phyloP scores from a whole-genome alignment of 2,329 filamentous ascomycete species.

The Fusarium penzigii region DNA sequence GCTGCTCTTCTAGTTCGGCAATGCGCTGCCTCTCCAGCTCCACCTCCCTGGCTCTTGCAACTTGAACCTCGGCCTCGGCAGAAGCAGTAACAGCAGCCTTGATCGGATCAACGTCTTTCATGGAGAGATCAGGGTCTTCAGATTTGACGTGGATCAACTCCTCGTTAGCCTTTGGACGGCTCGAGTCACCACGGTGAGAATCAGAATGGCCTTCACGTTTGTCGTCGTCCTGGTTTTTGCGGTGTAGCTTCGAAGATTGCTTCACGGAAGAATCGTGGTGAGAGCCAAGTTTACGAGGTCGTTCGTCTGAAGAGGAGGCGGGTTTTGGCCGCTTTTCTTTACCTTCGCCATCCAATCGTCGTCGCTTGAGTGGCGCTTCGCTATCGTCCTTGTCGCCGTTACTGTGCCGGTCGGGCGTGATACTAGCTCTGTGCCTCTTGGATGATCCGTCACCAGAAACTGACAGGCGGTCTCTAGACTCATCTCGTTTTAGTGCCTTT shows the following conservation, averaged over 20 bases:
- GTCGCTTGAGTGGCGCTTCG: conserved; percentile 55
- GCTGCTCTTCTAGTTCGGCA: conserved; percentile 34
- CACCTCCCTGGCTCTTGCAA: conserved; percentile 40
- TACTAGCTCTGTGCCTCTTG: conserved; percentile 62
- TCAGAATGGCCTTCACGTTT: conserved; percentile 40
- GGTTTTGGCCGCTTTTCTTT: conserved; percentile 51
- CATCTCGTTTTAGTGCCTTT: conserved; percentile 62
- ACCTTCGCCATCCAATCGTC: conserved; percentile 56
- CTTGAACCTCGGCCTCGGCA: conserved; percentile 33
- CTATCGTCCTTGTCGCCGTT: conserved; percentile 53
- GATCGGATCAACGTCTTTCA: conserved; percentile 48
- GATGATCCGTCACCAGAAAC: conserved; percentile 51
- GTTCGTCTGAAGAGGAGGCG: conserved; percentile 47
- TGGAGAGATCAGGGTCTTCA: conserved; percentile 57
- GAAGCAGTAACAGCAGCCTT: conserved; percentile 15
- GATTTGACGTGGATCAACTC: conserved; percentile 58
- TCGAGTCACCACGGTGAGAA: conserved; percentile 43
- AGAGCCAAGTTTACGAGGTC: conserved; percentile 43
- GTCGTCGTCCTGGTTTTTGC: conserved; percentile 46
- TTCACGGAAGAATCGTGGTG: conserved; percentile 43
- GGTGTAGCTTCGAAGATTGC: conserved; percentile 32
- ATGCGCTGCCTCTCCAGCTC: conserved; percentile 28
- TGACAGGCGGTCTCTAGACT: conserved; percentile 56
- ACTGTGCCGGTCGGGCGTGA: conserved; percentile 57
- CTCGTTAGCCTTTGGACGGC: conserved; percentile 44